Percentiles rank a stretch among this genome's conserved stretches.
Conservation (phyloP, 371 early-diverging fungal genomes). For the Haplosporangium sp. region DNA sequence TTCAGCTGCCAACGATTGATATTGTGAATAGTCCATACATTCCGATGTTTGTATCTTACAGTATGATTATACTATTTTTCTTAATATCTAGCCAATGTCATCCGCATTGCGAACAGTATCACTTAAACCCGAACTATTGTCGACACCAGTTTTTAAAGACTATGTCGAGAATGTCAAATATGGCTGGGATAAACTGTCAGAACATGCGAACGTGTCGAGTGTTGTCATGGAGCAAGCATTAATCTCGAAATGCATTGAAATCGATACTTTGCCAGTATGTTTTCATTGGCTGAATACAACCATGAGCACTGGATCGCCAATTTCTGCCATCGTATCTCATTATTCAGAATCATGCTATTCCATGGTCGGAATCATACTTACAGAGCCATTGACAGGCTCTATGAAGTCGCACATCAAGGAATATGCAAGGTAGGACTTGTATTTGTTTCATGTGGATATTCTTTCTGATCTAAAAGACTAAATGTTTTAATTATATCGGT, state of each 20-base stretch:
- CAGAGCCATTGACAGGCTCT: slow-evolving; percentile 34
- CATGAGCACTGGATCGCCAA: slow-evolving; percentile 54
- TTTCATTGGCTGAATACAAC: slow-evolving; percentile 57
- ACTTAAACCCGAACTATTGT: slow-evolving; percentile 47
- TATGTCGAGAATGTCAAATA: slow-evolving; percentile 55
- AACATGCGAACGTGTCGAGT: slow-evolving; percentile 54
- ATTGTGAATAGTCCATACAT: not conserved
- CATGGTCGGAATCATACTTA: slow-evolving; percentile 52
- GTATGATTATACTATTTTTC: not conserved
- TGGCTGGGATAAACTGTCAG: slow-evolving; percentile 55
- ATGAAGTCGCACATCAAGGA: slow-evolving; percentile 55
- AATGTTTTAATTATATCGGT: not conserved
- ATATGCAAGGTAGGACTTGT: slow-evolving; percentile 42
- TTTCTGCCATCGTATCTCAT: slow-evolving; percentile 47
- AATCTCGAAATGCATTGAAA: slow-evolving; percentile 70
- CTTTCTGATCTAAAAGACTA: not conserved
- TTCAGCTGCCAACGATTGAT: not conserved
- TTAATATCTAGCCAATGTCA: slow-evolving; percentile 46
- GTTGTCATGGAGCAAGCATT: slow-evolving; percentile 59
- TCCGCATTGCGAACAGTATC: slow-evolving; percentile 51
- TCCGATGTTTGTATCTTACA: not conserved
- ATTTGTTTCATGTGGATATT: not conserved
- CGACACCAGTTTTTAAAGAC: slow-evolving; percentile 40
- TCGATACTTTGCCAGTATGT: slow-evolving; percentile 64
- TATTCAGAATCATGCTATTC: slow-evolving; percentile 55